Evolutionary conservation across 352 stramenopile genomes (phyloP), one percentile per base, ranked within the genome.

Genomic region (Pythium utonaiense): DNA sequence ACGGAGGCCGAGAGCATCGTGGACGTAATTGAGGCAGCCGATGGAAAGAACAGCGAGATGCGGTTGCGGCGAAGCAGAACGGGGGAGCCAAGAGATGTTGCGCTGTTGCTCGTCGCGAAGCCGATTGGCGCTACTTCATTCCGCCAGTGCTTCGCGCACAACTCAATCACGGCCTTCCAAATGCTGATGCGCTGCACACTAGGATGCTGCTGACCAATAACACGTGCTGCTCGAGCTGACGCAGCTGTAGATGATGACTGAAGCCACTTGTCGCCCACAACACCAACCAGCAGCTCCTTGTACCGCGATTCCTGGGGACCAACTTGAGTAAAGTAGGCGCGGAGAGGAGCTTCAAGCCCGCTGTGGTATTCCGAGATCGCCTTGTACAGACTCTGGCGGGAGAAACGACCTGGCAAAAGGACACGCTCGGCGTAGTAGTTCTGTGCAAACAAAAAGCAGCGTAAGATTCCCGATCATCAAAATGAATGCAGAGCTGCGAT

Each of bases 121-220:
- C 82, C 82, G 38, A 92, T 86, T 1, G 78, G 77, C 12, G 83
- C 80, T 24, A 84, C 86, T 58, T 89, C 82, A 13, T 66, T 78
- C 3, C 73, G 69, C 82, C 82, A 92, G 57, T 88, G 74, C 64
- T 89, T 88, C 6, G 74, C 84, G 48, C 82, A 92, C 17, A 89
- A 62, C 3, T 80, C 72, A 28, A 91, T 74, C 14, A 91, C 71
- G 12, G 74, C 71, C 40, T 86, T 83, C 81, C 81, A 91, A 7
- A 88, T 71, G 6, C 60, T 31, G 45, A 89, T 78, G 16, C 81
- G 81, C 31, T 77, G 36, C 1, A 75, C 28, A 54, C 27, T 30
- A 56, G 62, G 21, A 55, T 67, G 53, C 42, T 50, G 53, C 19
- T 36, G 14, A 34, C 56, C 30, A 47, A 16, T 12, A 19, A 40